phyloP scores from a whole-genome alignment of 176 grass and related monocot species.

The Aegilops bicornis region DNA sequence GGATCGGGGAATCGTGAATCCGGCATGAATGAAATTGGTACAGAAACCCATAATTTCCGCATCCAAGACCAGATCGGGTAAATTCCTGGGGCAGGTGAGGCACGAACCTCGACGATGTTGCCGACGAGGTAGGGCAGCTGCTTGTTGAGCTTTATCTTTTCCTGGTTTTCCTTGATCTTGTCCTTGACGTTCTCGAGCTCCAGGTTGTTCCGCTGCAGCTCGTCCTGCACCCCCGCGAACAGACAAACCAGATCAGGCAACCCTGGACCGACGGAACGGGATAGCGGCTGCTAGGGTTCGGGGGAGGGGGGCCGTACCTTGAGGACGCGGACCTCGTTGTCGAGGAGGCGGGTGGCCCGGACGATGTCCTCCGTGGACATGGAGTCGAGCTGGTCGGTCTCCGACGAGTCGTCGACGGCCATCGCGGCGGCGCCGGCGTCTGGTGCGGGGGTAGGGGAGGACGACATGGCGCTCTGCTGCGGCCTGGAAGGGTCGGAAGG shows the following conservation, averaged over 20 bases:
- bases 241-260: neutral
- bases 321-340: slow-evolving; percentile 84
- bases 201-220: slow-evolving; percentile 70
- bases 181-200: slow-evolving; percentile 77
- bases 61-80: neutral
- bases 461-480: neutral
- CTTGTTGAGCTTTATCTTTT: slow-evolving; percentile 92
- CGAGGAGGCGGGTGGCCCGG: slow-evolving; percentile 59
- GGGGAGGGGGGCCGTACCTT: slow-evolving; percentile 43
- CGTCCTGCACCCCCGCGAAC: slow-evolving; percentile 38
- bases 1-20: neutral
- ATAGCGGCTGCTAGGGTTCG: slow-evolving; percentile 21
- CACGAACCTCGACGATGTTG: slow-evolving; percentile 84
- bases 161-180: slow-evolving; percentile 85
- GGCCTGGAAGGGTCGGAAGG: neutral
- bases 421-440: slow-evolving; percentile 19
- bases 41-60: neutral
- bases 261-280: neutral
- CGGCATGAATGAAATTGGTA: neutral
- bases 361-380: slow-evolving; percentile 72
- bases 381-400: slow-evolving; percentile 68
- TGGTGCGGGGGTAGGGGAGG: neutral
- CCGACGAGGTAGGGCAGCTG: slow-evolving; percentile 81
- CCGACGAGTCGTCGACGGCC: slow-evolving; percentile 42
- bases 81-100: neutral